Evolutionary conservation across 73 alveolate species (phyloP).

Genomic region (Paraurostyla sp.): DNA sequence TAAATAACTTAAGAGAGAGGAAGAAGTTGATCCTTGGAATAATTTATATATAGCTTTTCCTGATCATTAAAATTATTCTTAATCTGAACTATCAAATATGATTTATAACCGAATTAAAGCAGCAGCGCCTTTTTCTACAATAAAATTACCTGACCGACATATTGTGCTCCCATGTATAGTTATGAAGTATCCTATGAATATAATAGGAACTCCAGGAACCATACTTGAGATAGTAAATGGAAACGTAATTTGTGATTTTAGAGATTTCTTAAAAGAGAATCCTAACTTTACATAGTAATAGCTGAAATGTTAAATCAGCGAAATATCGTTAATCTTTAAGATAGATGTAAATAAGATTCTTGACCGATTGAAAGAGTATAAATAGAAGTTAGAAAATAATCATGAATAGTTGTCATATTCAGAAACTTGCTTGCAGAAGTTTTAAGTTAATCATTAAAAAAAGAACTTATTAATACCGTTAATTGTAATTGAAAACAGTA

Average conservation of each 20-base stretch:
- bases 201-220: constrained; percentile 73
- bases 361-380: constrained; percentile 18
- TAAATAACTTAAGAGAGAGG: not conserved
- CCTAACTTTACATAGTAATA: not conserved
- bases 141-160: constrained; percentile 65
- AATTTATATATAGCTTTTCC: not conserved
- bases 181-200: constrained; percentile 64
- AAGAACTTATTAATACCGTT: constrained; percentile 23
- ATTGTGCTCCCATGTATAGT: constrained; percentile 60
- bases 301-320: constrained; percentile 55
- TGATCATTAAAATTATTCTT: not conserved
- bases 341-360: constrained; percentile 30
- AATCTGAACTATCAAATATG: constrained; percentile 33
- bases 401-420: constrained; percentile 1
- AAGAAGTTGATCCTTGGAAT: constrained; percentile 9
- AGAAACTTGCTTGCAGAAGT: constrained; percentile 11
- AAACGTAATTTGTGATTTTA: constrained; percentile 65
- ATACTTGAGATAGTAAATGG: constrained; percentile 71
- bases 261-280: constrained; percentile 29
- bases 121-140: constrained; percentile 62
- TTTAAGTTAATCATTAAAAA: not conserved
- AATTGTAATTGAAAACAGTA: constrained; percentile 40
- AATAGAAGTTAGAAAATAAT: not conserved
- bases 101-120: not conserved
- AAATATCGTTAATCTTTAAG: constrained; percentile 60